These are phyloP conservation scores for Gastrolobium villosum DNA, from an alignment of 306 rosid species.

Conservation along the genomic window DNA sequence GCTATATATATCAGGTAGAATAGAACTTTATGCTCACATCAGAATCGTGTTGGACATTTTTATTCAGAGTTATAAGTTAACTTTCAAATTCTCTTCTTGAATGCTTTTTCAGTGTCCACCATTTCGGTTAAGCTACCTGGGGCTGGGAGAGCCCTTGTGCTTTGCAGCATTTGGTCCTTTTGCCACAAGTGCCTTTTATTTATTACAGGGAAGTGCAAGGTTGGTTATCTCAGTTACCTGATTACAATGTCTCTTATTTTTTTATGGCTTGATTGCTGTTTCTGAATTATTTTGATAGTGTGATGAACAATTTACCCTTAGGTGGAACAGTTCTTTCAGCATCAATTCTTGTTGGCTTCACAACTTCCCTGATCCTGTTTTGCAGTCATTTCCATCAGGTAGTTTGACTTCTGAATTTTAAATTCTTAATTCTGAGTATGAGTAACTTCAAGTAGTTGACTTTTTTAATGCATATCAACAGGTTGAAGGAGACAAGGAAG, in stretches of 20 bases:
- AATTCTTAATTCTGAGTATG: conserved; percentile 17
- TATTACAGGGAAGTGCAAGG: conserved; percentile 82
- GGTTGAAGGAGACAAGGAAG: conserved; percentile 83
- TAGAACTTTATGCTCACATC: conserved; percentile 36
- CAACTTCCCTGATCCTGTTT: conserved; percentile 87
- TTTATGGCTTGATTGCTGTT: conserved; percentile 48
- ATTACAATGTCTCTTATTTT: conserved; percentile 10
- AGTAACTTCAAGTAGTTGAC: conserved; percentile 43
- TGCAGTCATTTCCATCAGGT: conserved; percentile 98
- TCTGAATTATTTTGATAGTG: conserved; percentile 57
- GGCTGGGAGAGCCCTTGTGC: conserved; percentile 95
- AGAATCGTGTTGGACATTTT: conserved; percentile 23
- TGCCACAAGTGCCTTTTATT: conserved; percentile 86
- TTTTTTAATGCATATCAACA: conserved; percentile 48
- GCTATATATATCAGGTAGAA: conserved; percentile 85
- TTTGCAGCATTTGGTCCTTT: conserved; percentile 95
- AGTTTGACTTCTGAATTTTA: conserved; percentile 31
- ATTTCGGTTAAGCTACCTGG: conserved; percentile 89
- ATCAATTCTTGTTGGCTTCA: conserved; percentile 84
- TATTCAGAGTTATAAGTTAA: conserved; percentile 17
- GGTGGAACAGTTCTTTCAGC: conserved; percentile 72
- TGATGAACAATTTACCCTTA: conserved; percentile 58
- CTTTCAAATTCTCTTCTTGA: conserved; percentile 31
- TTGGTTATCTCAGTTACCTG: conserved; percentile 61
- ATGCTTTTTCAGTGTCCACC: conserved; percentile 84